Evolutionary conservation across 371 early-diverging fungal species (phyloP).

Genomic region (Lichtheimia ornata): DNA sequence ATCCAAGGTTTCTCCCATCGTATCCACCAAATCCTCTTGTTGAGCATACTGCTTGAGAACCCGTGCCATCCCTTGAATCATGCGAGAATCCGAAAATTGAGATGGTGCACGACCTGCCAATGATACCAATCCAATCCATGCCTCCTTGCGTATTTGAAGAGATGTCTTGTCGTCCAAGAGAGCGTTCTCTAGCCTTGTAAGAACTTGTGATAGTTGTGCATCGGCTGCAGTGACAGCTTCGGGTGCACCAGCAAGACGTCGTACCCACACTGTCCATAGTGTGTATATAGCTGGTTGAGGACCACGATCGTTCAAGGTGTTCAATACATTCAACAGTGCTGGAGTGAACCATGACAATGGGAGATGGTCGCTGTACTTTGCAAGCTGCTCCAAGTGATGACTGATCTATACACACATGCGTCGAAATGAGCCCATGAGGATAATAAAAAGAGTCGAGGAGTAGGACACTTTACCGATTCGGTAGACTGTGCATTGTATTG

Average conservation of each 20-base stretch:
- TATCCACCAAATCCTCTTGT: background rate
- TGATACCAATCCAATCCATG: slow-evolving; percentile 42
- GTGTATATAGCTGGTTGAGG: slow-evolving; percentile 15
- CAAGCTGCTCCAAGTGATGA: slow-evolving; percentile 27
- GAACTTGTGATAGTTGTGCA: slow-evolving; percentile 16
- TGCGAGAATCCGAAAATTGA: slow-evolving; percentile 14
- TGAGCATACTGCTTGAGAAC: slow-evolving; percentile 14
- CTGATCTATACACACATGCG: slow-evolving; percentile 19
- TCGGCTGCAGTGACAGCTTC: slow-evolving; percentile 9
- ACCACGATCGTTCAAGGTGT: slow-evolving; percentile 13
- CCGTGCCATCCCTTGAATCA: slow-evolving; percentile 26
- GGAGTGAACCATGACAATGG: slow-evolving; percentile 49
- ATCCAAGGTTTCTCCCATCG: slow-evolving; percentile 30
- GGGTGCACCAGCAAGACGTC: slow-evolving; percentile 25
- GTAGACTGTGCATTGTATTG: slow-evolving; percentile 25
- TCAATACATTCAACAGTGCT: slow-evolving; percentile 23
- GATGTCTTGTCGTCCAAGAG: slow-evolving; percentile 2
- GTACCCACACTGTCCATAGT: slow-evolving; percentile 39
- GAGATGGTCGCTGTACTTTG: slow-evolving; percentile 41
- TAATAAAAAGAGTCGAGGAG: background rate
- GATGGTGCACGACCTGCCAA: slow-evolving; percentile 25
- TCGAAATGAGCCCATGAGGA: background rate
- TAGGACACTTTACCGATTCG: slow-evolving; percentile 18
- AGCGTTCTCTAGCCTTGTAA: slow-evolving; percentile 13
- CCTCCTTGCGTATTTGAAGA: slow-evolving; percentile 25